phyloP scores from a whole-genome alignment of 2,329 filamentous ascomycete genomes.

The Neonectria ditissima region DNA sequence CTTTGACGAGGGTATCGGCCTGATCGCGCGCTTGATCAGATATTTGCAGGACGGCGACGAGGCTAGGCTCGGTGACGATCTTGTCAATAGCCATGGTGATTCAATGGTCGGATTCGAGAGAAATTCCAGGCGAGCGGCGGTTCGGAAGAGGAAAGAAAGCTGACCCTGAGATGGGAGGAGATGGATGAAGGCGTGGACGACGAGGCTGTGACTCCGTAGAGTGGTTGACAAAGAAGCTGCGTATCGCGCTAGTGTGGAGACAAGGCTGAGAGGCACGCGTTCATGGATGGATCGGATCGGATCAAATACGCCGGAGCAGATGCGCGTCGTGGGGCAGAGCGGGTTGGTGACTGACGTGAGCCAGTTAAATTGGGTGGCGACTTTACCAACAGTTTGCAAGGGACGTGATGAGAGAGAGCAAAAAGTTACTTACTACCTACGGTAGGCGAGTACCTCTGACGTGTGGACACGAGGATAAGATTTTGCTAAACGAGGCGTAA shows the following conservation, averaged over 20 bases:
- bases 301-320: conserved; percentile 12
- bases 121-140: not conserved
- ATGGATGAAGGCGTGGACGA: not conserved
- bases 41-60: conserved; percentile 76
- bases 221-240: conserved; percentile 11
- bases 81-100: conserved; percentile 53
- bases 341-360: not conserved
- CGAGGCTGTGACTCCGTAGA: conserved; percentile 14
- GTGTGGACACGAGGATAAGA: not conserved
- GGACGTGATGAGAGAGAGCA: not conserved
- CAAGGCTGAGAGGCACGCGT: conserved; percentile 20
- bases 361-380: not conserved
- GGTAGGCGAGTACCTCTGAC: not conserved
- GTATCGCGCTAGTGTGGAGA: conserved; percentile 14
- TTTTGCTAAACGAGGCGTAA: not conserved
- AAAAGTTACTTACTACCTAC: not conserved
- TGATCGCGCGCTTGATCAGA: conserved; percentile 80
- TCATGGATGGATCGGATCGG: conserved; percentile 21
- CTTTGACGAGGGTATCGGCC: conserved; percentile 73
- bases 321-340: not conserved
- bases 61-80: conserved; percentile 59
- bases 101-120: not conserved
- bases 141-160: not conserved
- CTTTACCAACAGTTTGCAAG: not conserved
- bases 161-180: not conserved